Base-by-base conservation (phyloP, 352 stramenopile species). In the Phytophthora idaei region DNA sequence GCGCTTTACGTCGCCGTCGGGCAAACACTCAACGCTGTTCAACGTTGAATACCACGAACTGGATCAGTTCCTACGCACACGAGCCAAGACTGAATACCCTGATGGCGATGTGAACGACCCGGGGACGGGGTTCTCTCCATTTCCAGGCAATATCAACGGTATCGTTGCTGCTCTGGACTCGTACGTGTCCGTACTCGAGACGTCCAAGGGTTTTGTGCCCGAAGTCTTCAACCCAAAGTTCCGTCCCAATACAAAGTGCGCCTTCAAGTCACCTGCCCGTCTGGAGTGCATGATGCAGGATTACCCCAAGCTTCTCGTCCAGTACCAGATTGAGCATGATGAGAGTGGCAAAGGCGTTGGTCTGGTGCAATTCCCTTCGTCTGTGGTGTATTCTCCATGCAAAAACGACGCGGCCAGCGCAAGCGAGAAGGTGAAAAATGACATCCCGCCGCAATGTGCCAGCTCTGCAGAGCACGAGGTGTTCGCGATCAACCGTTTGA, bases 251-350 rank as follows among this genome's bases (percentile, higher is more conserved):
- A 52, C 64, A n/a, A 71, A 68, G 46, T 64, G 61, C n/a, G 65
- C 71, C 2, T 90, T 90, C 70, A 90, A 86, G 55, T 82, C 78
- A 0, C 84, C 84, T 3, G 83, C 84, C 6, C 80, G 84, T 36
- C 73, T 90, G 12, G 84, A 92, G 51, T 90, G 84, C 61, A 92
- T 92, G 84, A 89, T 92, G 82, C 84, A 92, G 53, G 84, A 92
- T 56, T 89, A 83, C 41, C 84, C 84, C 5, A 89, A 90, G 69
- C 61, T 90, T 37, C 46, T 92, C 12, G 55, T 85, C n/a, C 37
- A 76, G 28, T 73, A 68, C 36, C 60, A 78, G 28, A 73, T 58
- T 9, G 25, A 57, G 28, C 56, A 69, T 31, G 27, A 69, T 36
- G 53, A 52, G 32, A 61, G 64, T 12, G 41, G 39, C 56, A 58